These are phyloP conservation scores for Colletotrichum aenigma DNA, from an alignment of 2,329 filamentous ascomycete genomes.

Conservation along the genomic window DNA sequence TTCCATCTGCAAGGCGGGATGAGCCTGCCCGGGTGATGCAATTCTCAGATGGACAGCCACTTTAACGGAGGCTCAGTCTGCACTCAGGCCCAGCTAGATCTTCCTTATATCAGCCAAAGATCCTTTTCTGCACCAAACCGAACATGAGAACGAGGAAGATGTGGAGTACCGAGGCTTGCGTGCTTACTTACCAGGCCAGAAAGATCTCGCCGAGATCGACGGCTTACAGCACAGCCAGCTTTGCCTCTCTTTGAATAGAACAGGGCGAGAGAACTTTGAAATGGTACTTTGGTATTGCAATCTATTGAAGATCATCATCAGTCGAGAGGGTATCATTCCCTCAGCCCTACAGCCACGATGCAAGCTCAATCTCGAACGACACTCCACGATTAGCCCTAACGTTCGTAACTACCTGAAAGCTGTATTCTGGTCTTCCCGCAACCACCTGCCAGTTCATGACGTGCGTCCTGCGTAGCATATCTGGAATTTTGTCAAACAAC, in stretches of 20 bases:
- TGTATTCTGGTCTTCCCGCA: not conserved
- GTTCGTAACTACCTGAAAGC: not conserved
- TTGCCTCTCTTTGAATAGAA: not conserved
- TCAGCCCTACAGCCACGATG: not conserved
- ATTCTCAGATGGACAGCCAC: not conserved
- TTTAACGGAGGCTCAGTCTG: not conserved
- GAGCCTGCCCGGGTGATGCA: not conserved
- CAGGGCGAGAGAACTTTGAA: not conserved
- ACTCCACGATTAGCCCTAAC: not conserved
- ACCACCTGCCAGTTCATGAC: not conserved
- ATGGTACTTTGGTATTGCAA: not conserved
- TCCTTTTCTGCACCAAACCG: not conserved
- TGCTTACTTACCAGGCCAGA: not conserved
- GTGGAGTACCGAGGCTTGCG: not conserved
- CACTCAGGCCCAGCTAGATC: accelerated
- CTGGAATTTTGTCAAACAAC: not conserved
- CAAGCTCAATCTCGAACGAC: not conserved
- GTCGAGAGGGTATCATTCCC: not conserved
- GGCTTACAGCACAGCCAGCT: not conserved
- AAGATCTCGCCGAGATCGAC: not conserved
- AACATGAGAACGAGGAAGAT: not conserved
- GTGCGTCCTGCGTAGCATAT: accelerated
- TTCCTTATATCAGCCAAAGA: not conserved
- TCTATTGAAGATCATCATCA: accelerated
- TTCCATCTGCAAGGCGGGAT: not conserved